Base-by-base conservation (phyloP, 345 rosid species). In the Populus nigra region DNA sequence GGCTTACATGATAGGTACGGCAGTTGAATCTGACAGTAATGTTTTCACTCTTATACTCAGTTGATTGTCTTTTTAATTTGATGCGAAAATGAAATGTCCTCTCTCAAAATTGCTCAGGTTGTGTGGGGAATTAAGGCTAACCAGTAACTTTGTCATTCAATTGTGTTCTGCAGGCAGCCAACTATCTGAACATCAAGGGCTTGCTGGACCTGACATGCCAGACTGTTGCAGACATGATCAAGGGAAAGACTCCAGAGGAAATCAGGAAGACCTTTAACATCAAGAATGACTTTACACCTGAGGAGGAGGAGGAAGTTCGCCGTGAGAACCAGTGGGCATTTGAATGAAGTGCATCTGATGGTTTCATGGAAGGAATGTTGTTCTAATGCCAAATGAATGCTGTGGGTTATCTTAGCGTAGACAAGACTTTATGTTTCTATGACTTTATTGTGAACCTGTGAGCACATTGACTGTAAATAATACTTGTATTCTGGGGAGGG, bases 311-410 rank as follows among this genome's bases (percentile, higher is more conserved):
- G 47, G 78, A 77, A 68, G 75, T 77, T 62, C 81, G 81, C 12
- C 18, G 79, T 3, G 84, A 82, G 76, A 78, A 77, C 61, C 84
- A 82, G 53, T 82, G 81, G 84, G 84, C 84, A 39, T 78, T 78
- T 43, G 81, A 81, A 72, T 78, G 76, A 78, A 62, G 22, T 47
- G 15, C 3, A 65, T 35, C 3, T 35, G 2, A 8, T 12, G 49
- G 36, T 39, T 67, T 20, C 49, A 55, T 16, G 38, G 15, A 23
- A 33, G 20, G 3, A 41, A 18, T 65, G 27, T 35, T 59, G 57
- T 25, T 29, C 38, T 18, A 27, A 18, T 50, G 31, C 41, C 22
- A 25, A 29, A 65, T 39, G 31, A 31, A 50, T 16, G 16, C 23
- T 50, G 25, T 53, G 69, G 8, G 25, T n/a, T 45, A 33, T 67